Conservation (phyloP, 139 green algal genomes). For the Volvox africanus region DNA sequence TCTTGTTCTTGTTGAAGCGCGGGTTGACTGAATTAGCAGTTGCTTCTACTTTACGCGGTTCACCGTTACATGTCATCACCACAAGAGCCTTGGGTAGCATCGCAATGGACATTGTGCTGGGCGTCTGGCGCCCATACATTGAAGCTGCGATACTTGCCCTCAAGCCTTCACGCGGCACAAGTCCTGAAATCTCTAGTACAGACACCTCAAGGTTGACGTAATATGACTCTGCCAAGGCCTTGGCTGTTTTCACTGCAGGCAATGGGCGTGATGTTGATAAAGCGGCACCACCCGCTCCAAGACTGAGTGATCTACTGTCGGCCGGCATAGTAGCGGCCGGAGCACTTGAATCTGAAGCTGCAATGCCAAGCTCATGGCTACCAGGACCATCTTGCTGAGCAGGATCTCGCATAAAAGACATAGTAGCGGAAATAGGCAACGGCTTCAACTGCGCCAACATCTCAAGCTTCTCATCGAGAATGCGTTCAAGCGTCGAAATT, state of each 20-base stretch:
- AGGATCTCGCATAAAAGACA: slow-evolving; percentile 28
- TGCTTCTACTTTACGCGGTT: neutral
- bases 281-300: neutral
- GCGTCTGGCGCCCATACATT: slow-evolving; percentile 29
- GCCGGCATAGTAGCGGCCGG: neutral
- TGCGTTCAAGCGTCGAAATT: slow-evolving; percentile 76
- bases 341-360: neutral
- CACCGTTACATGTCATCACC: neutral
- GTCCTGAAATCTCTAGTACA: slow-evolving; percentile 64
- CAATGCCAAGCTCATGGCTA: neutral
- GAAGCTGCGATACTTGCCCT: slow-evolving; percentile 31
- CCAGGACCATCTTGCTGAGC: neutral
- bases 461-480: slow-evolving; percentile 79
- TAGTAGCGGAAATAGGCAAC: slow-evolving; percentile 39
- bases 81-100: slow-evolving; percentile 46
- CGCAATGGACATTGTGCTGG: neutral
- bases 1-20: slow-evolving; percentile 52
- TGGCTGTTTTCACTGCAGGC: neutral
- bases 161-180: slow-evolving; percentile 49
- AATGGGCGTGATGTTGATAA: neutral
- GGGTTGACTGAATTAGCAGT: slow-evolving; percentile 35
- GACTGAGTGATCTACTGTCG: neutral
- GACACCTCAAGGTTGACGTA: slow-evolving; percentile 65
- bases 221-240: slow-evolving; percentile 60
- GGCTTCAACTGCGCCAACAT: slow-evolving; percentile 79